Evolutionary conservation across 768 basidiomycete genomes (phyloP).

Genomic region (Multifurca ochricompacta): DNA sequence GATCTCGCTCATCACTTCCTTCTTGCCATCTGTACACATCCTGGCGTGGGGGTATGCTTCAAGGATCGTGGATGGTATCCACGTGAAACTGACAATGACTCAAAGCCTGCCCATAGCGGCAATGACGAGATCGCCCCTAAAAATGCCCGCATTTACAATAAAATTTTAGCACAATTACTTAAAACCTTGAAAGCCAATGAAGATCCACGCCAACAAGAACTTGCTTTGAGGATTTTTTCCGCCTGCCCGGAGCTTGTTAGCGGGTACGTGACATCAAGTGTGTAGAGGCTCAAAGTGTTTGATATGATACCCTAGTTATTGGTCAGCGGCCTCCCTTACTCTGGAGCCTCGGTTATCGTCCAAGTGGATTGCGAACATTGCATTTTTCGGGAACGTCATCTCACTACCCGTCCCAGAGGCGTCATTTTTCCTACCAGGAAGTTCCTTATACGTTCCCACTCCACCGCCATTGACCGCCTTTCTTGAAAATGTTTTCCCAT

Average conservation of each 20-base stretch:
- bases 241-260: slow-evolving; percentile 84
- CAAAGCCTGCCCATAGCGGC: slow-evolving; percentile 27
- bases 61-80: slow-evolving; percentile 88
- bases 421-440: slow-evolving; percentile 48
- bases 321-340: slow-evolving; percentile 58
- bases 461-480: slow-evolving; percentile 69
- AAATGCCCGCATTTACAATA: slow-evolving; percentile 63
- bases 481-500: slow-evolving; percentile 75
- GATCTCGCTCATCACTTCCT: slow-evolving; percentile 85
- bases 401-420: slow-evolving; percentile 62
- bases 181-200: slow-evolving; percentile 80
- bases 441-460: slow-evolving; percentile 49
- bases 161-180: slow-evolving; percentile 70
- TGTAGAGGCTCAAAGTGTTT: slow-evolving; percentile 12
- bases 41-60: slow-evolving; percentile 83
- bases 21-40: slow-evolving; percentile 71
- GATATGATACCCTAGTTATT: slow-evolving; percentile 49
- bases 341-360: slow-evolving; percentile 83
- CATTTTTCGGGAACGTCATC: slow-evolving; percentile 72
- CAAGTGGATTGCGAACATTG: slow-evolving; percentile 86
- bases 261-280: slow-evolving; percentile 40
- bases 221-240: slow-evolving; percentile 69
- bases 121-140: slow-evolving; percentile 32
- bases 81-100: slow-evolving; percentile 46
- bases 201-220: slow-evolving; percentile 76